These are phyloP conservation scores for Achaetomiella virescens DNA, from an alignment of 495 filamentous ascomycete species.

Conservation along the genomic window DNA sequence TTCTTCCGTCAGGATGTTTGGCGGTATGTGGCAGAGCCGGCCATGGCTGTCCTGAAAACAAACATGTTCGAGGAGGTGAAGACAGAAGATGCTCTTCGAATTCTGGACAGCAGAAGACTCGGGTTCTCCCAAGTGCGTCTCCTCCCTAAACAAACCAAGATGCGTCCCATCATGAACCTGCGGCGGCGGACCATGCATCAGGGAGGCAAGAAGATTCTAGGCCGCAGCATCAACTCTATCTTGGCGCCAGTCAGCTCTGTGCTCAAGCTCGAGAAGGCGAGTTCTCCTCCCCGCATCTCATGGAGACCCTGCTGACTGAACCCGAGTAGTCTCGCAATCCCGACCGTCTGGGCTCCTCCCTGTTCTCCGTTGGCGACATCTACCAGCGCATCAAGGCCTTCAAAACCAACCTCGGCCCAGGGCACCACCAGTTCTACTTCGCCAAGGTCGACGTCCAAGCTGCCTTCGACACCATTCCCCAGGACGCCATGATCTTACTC, in stretches of 20 bases:
- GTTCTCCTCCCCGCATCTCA: neutral
- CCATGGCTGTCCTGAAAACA: constrained; percentile 59
- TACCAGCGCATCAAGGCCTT: constrained; percentile 69
- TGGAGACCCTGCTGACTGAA: constrained; percentile 8
- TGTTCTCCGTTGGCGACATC: constrained; percentile 78
- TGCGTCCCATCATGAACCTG: constrained; percentile 84
- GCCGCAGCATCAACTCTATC: constrained; percentile 73
- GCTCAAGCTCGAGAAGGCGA: constrained; percentile 69
- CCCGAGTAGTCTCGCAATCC: constrained; percentile 47
- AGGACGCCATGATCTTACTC: constrained; percentile 60
- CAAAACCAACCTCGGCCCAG: constrained; percentile 39
- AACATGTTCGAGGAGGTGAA: constrained; percentile 78
- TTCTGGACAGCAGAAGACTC: constrained; percentile 56
- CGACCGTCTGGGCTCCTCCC: constrained; percentile 58
- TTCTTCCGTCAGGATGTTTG: constrained; percentile 95
- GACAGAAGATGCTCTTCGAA: constrained; percentile 45
- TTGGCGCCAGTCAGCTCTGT: constrained; percentile 70
- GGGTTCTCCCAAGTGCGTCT: constrained; percentile 77
- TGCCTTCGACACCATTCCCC: constrained; percentile 94
- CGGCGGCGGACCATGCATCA: constrained; percentile 53
- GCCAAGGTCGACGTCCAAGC: constrained; percentile 87
- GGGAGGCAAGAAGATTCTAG: constrained; percentile 50
- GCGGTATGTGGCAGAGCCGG: constrained; percentile 67
- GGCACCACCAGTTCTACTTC: constrained; percentile 52
- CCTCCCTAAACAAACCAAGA: constrained; percentile 59